Evolutionary conservation across 2,329 filamentous ascomycete genomes (phyloP), one percentile per base, ranked within the genome.

Genomic region (Sphaerulina vaccinii): DNA sequence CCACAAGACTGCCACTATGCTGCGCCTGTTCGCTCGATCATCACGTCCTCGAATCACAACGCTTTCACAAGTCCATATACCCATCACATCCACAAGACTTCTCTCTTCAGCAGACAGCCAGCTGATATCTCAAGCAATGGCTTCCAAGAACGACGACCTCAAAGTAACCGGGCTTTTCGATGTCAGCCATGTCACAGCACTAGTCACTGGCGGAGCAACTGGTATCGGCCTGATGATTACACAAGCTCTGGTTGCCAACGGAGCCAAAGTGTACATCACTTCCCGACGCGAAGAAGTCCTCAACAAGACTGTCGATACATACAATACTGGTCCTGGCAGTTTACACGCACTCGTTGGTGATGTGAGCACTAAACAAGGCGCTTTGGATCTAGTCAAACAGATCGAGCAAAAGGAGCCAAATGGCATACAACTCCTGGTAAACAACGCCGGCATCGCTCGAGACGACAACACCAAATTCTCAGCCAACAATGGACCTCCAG

Each of bases 381-480:
- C 70, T n/a, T 62, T 73, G 43, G 65, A 69, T 16, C 64, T 75
- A 10, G 71, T 70, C 35, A 66, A 71, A 32, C 70, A 73, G 49
- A 58, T 76, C 9, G 62, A 64, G 42, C 53, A 68, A 51, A 75
- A 75, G 52, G 79, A 82, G 59, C 68, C 42, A 1, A 73, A 75
- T 6, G 78, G 78, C 3, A 75, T 82, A 23, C 77, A 82, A 50
- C 62, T 82, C 39, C 70, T 80, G 5, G 75, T 80, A 16, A 80
- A 79, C 63, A 79, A 79, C 48, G 77, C 77, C 7, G 77, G 79
- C 1, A 72, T 80, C 49, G 77, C 79, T 11, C 69, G 71, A 24
- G 79, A 82, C 56, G 72, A 79, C 37, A 70, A 71, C 44, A 81
- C 78, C 1, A 75, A 74, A 45, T 79, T 75, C 60, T 75, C 44